Percentiles rank a stretch among this genome's conserved stretches.
Evolutionary conservation across 495 filamentous ascomycete species (phyloP).

Genomic region (Hypomontagnella monticulosa): DNA sequence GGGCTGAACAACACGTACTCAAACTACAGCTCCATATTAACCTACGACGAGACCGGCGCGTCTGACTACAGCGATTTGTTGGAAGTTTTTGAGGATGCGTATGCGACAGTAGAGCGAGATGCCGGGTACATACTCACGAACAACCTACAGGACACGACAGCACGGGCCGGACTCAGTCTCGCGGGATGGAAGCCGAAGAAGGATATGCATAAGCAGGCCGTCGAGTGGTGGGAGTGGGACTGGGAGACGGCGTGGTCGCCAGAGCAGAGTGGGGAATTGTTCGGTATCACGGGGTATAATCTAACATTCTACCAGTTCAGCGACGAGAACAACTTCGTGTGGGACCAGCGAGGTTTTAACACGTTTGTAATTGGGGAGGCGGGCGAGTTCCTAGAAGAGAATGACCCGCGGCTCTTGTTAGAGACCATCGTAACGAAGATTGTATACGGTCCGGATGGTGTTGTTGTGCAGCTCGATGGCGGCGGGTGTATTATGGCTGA

Average conservation of each 20-base stretch:
- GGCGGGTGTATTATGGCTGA: constrained; percentile 70
- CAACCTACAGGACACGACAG: constrained; percentile 71
- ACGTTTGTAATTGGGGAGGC: constrained; percentile 69
- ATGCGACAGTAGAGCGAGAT: constrained; percentile 60
- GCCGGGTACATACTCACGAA: constrained; percentile 66
- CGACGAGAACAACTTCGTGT: constrained; percentile 72
- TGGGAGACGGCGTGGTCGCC: constrained; percentile 65
- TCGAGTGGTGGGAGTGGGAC: constrained; percentile 68
- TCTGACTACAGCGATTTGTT: constrained; percentile 62
- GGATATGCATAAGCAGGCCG: constrained; percentile 66
- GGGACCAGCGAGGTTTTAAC: constrained; percentile 75
- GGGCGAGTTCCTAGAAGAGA: constrained; percentile 64
- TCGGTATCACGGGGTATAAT: constrained; percentile 48
- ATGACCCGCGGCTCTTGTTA: constrained; percentile 68
- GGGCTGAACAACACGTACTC: constrained; percentile 69
- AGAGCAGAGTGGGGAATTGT: constrained; percentile 47
- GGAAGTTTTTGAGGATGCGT: constrained; percentile 62
- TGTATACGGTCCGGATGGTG: constrained; percentile 62
- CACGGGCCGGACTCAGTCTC: constrained; percentile 66
- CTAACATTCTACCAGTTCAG: constrained; percentile 52
- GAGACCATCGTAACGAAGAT: constrained; percentile 69
- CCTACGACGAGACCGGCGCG: constrained; percentile 66
- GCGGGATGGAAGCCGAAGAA: constrained; percentile 72
- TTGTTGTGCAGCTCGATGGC: constrained; percentile 65
- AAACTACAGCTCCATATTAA: constrained; percentile 68